Percentiles rank a stretch among this genome's conserved stretches.
These are phyloP conservation scores for Annulohypoxylon truncatum DNA, from an alignment of 2,329 filamentous ascomycete genomes.

Conservation along the genomic window DNA sequence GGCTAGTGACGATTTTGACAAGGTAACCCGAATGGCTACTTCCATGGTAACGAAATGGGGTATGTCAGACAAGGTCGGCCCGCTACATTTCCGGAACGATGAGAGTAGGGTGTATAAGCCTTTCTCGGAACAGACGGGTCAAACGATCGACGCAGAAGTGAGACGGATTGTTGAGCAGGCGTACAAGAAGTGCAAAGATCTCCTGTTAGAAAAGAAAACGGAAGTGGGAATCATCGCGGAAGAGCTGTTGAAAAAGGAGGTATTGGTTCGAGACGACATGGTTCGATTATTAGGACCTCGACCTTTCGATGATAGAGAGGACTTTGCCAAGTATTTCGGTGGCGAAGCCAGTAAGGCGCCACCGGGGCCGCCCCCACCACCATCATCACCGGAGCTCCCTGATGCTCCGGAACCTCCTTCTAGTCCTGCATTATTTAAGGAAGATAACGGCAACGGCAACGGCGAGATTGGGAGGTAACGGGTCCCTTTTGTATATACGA, in stretches of 20 bases:
- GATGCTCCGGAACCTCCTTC: constrained; percentile 51
- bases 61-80: constrained; percentile 95
- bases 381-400: constrained; percentile 56
- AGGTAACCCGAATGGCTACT: constrained; percentile 94
- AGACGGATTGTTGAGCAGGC: constrained; percentile 91
- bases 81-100: constrained; percentile 88
- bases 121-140: constrained; percentile 93
- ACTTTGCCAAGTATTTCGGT: constrained; percentile 95
- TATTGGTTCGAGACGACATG: constrained; percentile 91
- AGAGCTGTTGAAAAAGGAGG: constrained; percentile 91
- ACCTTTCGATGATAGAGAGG: constrained; percentile 85
- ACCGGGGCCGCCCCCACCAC: constrained; percentile 61
- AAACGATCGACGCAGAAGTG: constrained; percentile 91
- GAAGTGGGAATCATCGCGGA: constrained; percentile 92
- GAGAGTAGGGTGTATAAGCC: constrained; percentile 90
- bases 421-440: constrained; percentile 46
- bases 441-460: constrained; percentile 43
- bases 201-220: constrained; percentile 85
- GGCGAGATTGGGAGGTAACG: constrained; percentile 42
- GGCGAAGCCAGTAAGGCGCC: constrained; percentile 67
- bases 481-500: constrained; percentile 27
- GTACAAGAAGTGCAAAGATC: constrained; percentile 87
- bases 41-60: constrained; percentile 99
- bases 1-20: constrained; percentile 97
- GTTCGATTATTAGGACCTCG: constrained; percentile 85